A percentile compares a stretch with the other conserved stretches of the same genome.
Conservation (phyloP, 2,329 filamentous ascomycete species). For the Aspergillus latus region DNA sequence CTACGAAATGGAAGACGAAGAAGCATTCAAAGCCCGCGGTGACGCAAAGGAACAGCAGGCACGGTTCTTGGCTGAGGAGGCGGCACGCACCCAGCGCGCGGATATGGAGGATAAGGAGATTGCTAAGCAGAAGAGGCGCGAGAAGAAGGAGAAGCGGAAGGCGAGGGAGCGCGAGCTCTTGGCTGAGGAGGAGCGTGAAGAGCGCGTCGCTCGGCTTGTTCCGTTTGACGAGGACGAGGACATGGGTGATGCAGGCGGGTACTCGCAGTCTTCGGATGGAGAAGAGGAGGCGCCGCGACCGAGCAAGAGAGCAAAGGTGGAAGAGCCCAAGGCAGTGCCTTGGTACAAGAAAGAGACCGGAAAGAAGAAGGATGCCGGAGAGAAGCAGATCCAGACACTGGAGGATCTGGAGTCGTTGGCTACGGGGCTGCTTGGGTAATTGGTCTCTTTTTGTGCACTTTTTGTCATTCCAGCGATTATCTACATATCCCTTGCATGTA, state of each 20-base stretch:
- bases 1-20: conserved; percentile 86
- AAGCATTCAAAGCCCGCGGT: conserved; percentile 73
- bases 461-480: conserved; percentile 3
- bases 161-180: conserved; percentile 40
- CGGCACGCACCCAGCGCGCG: conserved; percentile 67
- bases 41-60: conserved; percentile 72
- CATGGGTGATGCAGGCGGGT: conserved; percentile 3
- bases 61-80: conserved; percentile 75
- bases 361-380: conserved; percentile 22
- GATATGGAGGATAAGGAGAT: conserved; percentile 81
- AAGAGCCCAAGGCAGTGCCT: conserved; percentile 27
- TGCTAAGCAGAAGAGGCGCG: conserved; percentile 68
- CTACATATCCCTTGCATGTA: conserved; percentile 5
- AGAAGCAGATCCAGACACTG: conserved; percentile 42
- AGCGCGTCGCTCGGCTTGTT: conserved; percentile 32
- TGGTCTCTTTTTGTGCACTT: conserved; percentile 11
- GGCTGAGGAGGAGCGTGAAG: conserved; percentile 29
- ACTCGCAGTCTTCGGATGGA: conserved; percentile 25
- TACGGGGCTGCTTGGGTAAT: conserved; percentile 42
- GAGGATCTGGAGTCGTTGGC: conserved; percentile 50
- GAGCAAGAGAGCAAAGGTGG: conserved; percentile 44
- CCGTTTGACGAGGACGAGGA: conserved; percentile 29
- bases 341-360: conserved; percentile 26
- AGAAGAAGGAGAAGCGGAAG: conserved; percentile 50
- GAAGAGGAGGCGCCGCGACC: conserved; percentile 31